A percentile compares a stretch with the other conserved stretches of the same genome.
Conservation (phyloP, 768 basidiomycete species). For the Boletales sp. region DNA sequence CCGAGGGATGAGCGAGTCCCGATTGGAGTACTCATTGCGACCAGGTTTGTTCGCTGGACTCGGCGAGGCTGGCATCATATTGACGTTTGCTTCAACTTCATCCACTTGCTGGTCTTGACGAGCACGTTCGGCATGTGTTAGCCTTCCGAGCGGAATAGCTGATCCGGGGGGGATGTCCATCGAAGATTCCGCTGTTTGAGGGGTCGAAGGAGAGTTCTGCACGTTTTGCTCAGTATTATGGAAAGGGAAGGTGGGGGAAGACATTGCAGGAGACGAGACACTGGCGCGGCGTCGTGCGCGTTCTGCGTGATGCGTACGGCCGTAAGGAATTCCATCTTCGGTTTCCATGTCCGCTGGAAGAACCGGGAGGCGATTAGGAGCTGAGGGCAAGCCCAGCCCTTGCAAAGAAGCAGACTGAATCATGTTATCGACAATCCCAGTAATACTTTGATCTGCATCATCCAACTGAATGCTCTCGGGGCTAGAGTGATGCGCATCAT, state of each 20-base stretch:
- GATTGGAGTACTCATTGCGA: slow-evolving; percentile 16
- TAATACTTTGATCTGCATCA: slow-evolving; percentile 54
- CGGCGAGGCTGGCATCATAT: slow-evolving; percentile 48
- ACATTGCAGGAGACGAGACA: slow-evolving; percentile 29
- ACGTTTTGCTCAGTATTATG: slow-evolving; percentile 14
- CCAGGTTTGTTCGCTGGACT: slow-evolving; percentile 36
- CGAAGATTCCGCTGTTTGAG: slow-evolving; percentile 22
- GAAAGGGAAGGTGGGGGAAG: slow-evolving; percentile 37
- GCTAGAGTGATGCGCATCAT: slow-evolving; percentile 12
- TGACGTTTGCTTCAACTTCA: slow-evolving; percentile 38
- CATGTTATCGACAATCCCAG: slow-evolving; percentile 70
- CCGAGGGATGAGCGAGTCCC: slow-evolving; percentile 34
- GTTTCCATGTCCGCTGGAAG: slow-evolving; percentile 55
- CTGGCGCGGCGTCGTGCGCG: slow-evolving; percentile 37
- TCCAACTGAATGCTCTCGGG: slow-evolving; percentile 45
- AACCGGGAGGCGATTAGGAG: slow-evolving; percentile 34
- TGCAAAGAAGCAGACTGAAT: slow-evolving; percentile 36
- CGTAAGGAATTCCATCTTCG: slow-evolving; percentile 62
- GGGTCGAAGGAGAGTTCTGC: slow-evolving; percentile 20
- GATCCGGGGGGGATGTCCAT: slow-evolving; percentile 14
- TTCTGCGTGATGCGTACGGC: slow-evolving; percentile 59
- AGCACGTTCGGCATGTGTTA: slow-evolving; percentile 38
- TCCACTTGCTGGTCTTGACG: slow-evolving; percentile 22
- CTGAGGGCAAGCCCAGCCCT: slow-evolving; percentile 27
- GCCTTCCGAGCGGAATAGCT: slow-evolving; percentile 32